These are phyloP conservation scores for Trichoderma asperellum DNA, from an alignment of 2,329 filamentous ascomycete species.

Conservation along the genomic window DNA sequence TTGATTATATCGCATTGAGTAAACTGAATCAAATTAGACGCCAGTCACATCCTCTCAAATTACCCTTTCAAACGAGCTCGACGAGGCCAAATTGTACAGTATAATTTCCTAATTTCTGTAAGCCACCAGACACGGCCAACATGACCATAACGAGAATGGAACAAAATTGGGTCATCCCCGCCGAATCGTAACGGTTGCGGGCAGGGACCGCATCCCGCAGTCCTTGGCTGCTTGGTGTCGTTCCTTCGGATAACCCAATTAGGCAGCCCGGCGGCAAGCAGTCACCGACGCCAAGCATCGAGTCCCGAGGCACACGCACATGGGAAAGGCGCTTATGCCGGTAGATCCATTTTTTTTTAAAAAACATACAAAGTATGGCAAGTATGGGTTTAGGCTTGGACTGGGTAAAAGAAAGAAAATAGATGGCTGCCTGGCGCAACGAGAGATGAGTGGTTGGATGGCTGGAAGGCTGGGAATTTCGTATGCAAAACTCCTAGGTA, in stretches of 20 bases:
- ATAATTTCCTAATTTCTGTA: not conserved
- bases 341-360: slow-evolving; percentile 20
- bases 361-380: no score
- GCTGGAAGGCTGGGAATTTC: no score
- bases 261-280: slow-evolving; percentile 7
- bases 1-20: no score
- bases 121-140: not conserved
- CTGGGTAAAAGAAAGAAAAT: not conserved
- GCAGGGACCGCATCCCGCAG: not conserved
- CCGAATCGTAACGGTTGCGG: not conserved
- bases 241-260: slow-evolving; percentile 14
- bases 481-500: not conserved
- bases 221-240: not conserved
- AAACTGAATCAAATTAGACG: no score
- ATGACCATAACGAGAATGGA: slow-evolving; percentile 11
- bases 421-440: not conserved
- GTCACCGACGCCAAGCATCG: not conserved
- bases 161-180: not conserved
- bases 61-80: not conserved
- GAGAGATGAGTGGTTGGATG: not conserved
- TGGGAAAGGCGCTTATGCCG: slow-evolving; percentile 19
- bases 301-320: slow-evolving; percentile 20
- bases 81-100: not conserved
- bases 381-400: not conserved
- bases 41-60: no score